Evolutionary conservation across 192 early-diverging fungal species (phyloP).

Genomic region (Lunasporangiospora selenospora): DNA sequence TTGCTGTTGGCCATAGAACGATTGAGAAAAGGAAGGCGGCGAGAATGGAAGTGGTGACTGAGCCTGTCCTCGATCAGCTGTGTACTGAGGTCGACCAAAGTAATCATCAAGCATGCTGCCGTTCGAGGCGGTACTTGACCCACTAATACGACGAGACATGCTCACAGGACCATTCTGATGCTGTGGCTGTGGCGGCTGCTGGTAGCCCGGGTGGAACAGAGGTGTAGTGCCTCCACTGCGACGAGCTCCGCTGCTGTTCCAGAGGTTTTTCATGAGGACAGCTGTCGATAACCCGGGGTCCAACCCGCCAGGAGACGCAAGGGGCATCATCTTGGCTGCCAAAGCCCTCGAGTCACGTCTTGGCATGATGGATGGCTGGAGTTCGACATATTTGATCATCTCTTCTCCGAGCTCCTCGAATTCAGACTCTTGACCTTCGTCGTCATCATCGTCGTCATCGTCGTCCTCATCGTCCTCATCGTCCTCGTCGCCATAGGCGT

Average conservation of each 20-base stretch:
- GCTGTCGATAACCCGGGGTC: conserved; percentile 29
- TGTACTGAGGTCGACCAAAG: conserved; percentile 3
- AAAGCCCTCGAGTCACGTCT: conserved; percentile 21
- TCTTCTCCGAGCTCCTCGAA: conserved; percentile 44
- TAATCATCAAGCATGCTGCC: conserved; percentile 17
- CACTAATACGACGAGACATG: too few species aligned
- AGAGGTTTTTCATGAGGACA: conserved; percentile 30
- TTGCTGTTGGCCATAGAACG: too few species aligned
- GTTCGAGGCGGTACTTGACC: neutral
- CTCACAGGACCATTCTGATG: neutral
- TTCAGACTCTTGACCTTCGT: conserved; percentile 40
- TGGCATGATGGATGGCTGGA: conserved; percentile 24
- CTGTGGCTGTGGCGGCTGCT: neutral
- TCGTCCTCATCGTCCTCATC: conserved; percentile 1
- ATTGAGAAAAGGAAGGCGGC: too few species aligned
- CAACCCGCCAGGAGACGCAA: neutral
- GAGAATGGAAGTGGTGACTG: neutral
- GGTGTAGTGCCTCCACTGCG: conserved; percentile 7
- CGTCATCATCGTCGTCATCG: conserved; percentile 19
- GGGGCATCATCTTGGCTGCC: conserved; percentile 10
- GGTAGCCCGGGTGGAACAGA: conserved; percentile 4
- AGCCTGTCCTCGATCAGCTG: too few species aligned
- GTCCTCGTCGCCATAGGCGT: neutral
- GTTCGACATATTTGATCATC: conserved; percentile 46
- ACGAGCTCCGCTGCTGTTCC: conserved; percentile 9